Conservation (phyloP, 176 grass and related monocot genomes). For the Bromus sterilis region DNA sequence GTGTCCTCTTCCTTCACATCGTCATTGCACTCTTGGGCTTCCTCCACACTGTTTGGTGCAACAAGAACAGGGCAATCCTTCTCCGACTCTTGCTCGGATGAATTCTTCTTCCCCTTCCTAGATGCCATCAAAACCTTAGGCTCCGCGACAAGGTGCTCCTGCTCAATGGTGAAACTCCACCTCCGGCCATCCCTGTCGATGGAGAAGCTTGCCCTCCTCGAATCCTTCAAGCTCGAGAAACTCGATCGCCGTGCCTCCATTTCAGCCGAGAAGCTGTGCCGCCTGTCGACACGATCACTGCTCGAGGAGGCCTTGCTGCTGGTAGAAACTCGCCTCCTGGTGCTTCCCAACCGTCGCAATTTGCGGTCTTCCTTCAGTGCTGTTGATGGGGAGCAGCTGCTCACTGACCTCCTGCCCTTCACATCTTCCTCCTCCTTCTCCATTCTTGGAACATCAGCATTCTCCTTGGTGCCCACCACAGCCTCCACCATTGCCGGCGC, state of each 20-base stretch:
- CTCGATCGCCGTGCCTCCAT: slow-evolving; percentile 52
- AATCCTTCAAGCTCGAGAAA: slow-evolving; percentile 63
- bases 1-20: slow-evolving; percentile 29
- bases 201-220: slow-evolving; percentile 82
- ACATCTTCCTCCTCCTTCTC: slow-evolving; percentile 23
- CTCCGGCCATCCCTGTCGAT: slow-evolving; percentile 62
- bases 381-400: slow-evolving; percentile 37
- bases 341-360: slow-evolving; percentile 40
- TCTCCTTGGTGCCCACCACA: background rate
- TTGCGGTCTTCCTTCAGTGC: slow-evolving; percentile 55
- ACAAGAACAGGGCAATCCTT: slow-evolving; percentile 23
- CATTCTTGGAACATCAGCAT: background rate
- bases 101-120: slow-evolving; percentile 47
- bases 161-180: slow-evolving; percentile 91
- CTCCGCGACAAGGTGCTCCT: slow-evolving; percentile 64
- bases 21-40: slow-evolving; percentile 23
- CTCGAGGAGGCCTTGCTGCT: slow-evolving; percentile 31
- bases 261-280: slow-evolving; percentile 85
- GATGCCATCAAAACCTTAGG: slow-evolving; percentile 54
- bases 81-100: slow-evolving; percentile 33
- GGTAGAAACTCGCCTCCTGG: slow-evolving; percentile 31
- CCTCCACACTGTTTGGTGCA: slow-evolving; percentile 36
- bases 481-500: background rate
- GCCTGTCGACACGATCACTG: slow-evolving; percentile 46
- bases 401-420: slow-evolving; percentile 52